phyloP scores from a whole-genome alignment of 2,329 filamentous ascomycete species.

The Colletotrichum falcatum region DNA sequence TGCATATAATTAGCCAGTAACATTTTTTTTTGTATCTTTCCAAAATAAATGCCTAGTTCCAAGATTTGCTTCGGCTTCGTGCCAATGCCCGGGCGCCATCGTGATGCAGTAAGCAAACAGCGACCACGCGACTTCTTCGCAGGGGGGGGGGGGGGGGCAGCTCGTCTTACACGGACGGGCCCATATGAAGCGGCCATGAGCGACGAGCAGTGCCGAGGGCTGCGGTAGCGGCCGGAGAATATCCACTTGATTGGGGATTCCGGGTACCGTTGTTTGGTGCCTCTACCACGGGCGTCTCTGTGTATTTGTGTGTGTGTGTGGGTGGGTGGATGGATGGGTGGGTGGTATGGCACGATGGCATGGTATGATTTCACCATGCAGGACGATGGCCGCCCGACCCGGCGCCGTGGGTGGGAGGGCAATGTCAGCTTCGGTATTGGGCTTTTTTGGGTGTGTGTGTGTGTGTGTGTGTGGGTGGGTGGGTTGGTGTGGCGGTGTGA shows the following conservation, averaged over 20 bases:
- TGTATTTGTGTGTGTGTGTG: neutral
- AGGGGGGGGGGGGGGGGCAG: neutral
- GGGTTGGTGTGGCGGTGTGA: neutral
- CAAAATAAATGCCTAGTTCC: neutral
- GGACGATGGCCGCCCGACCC: neutral
- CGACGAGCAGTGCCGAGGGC: constrained; percentile 2
- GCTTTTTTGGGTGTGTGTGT: neutral
- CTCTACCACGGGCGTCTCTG: too few species aligned
- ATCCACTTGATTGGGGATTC: neutral
- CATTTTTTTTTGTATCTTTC: too few species aligned
- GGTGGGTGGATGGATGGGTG: too few species aligned
- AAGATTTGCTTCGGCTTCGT: neutral
- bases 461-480: neutral
- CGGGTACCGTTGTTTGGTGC: too few species aligned
- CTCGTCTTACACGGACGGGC: neutral
- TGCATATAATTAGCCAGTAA: neutral
- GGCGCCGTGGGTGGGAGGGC: too few species aligned
- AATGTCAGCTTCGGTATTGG: constrained; percentile 10
- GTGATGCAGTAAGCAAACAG: neutral
- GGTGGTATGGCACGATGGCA: too few species aligned
- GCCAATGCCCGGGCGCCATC: neutral
- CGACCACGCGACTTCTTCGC: neutral
- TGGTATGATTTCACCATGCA: neutral
- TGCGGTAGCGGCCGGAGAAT: constrained; percentile 8
- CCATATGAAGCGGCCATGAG: neutral